Evolutionary conservation across 2,329 filamentous ascomycete species (phyloP), one percentile per base, ranked within the genome.

Genomic region (Colletotrichum liriopes): DNA sequence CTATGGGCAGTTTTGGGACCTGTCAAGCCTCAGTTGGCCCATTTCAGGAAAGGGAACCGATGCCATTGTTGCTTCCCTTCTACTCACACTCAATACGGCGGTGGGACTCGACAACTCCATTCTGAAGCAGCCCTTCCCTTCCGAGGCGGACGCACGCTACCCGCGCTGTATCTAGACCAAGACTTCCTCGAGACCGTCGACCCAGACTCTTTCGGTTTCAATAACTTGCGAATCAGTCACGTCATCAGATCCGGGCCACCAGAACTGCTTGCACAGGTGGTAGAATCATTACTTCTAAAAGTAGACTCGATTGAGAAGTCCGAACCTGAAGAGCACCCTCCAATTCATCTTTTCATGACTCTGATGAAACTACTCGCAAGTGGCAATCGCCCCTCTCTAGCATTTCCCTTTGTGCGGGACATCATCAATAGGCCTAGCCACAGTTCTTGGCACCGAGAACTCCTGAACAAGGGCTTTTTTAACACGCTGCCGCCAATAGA

Each of bases 391-490:
- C 67, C 67, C 7, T 59, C 67, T n/a, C 32, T 67, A 12, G 63
- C 67, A n/a, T 59, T 61, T 39, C 62, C 67, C 0, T 41, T 71
- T 26, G 52, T 71, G 3, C 37, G 56, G 8, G 55, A 67, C 18
- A 26, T 71, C 26, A 55, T 71, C 12, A 39, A 32, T 20, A 66
- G 62, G 18, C 67, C 62, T 2, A 14, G 58, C 1, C 55, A 71
- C 16, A 71, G 67, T 47, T 54, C 67, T 3, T 67, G 67, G 67
- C 67, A 71, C 43, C 39, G 67, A 16, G 14, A 54, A 37, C 63
- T 71, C 9, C 26, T 71, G 29, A 49, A 39, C 37, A 61, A 54
- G 45, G 47, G 55, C 1, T 41, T 71, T 0, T 67, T 71, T 39
- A 61, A 66, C 47, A 37, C 20, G 1, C 32, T 71, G 8, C 56